phyloP scores from a whole-genome alignment of 2,329 filamentous ascomycete genomes.

The Arthrobotrys conoides region DNA sequence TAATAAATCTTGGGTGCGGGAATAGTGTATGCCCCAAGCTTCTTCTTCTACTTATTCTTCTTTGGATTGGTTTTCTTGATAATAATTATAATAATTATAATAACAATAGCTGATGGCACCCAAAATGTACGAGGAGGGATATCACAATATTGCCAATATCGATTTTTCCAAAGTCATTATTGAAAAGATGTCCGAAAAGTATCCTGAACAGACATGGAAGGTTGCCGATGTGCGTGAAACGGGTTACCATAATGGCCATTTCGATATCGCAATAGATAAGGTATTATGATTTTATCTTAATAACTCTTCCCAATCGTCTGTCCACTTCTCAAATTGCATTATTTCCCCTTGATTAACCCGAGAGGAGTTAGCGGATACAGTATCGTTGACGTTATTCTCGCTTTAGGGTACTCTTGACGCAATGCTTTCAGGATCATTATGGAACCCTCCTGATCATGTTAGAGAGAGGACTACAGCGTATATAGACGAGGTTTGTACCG shows the following conservation, averaged over 20 bases:
- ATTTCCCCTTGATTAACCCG: too few species aligned
- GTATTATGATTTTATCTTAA: slow-evolving; percentile 27
- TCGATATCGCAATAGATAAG: slow-evolving; percentile 63
- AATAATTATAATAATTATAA: too few species aligned
- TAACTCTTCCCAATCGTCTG: background rate
- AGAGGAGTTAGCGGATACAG: background rate
- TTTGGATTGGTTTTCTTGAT: background rate
- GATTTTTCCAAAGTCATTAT: slow-evolving; percentile 63
- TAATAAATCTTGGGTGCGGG: slow-evolving; percentile 62
- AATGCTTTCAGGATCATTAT: slow-evolving; percentile 62
- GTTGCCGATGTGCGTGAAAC: slow-evolving; percentile 62
- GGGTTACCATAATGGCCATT: slow-evolving; percentile 38
- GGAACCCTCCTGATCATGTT: slow-evolving; percentile 62
- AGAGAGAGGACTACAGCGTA: slow-evolving; percentile 61
- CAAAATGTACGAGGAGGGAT: slow-evolving; percentile 60
- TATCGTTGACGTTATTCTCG: background rate
- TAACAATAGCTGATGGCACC: slow-evolving; percentile 56
- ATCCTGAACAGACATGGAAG: slow-evolving; percentile 61
- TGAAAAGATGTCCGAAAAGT: slow-evolving; percentile 61
- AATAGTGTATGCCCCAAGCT: slow-evolving; percentile 51
- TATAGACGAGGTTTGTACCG: slow-evolving; percentile 61
- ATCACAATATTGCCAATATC: slow-evolving; percentile 60
- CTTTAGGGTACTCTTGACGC: slow-evolving; percentile 62
- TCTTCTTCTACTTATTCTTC: slow-evolving; percentile 15
- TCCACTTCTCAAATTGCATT: background rate